Base-by-base conservation (phyloP, 441 rosid species). In the Gossypium schwendimanii region DNA sequence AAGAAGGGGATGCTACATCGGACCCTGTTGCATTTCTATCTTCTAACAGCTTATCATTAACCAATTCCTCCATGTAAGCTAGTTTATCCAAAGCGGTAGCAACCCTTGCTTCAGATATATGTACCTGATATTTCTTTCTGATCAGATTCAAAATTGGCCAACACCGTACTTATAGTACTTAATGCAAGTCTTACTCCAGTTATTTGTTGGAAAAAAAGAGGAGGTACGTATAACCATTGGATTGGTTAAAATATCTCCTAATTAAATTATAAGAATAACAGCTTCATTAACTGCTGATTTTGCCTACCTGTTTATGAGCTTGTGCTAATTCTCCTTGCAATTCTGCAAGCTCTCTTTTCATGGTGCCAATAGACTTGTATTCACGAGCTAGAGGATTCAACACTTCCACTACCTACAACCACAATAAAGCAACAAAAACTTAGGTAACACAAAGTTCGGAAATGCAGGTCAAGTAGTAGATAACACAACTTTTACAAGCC, bases 351-450 rank as follows among this genome's bases (percentile, higher is more conserved):
- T 94, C 97, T 86, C 87, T 90, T 86, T 88, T 92, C 82, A 94
- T 70, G 36, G 98, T 89, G 76, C 97, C 98, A 14, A 94, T 81
- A 2, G 98, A 92, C 79, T 94, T 94, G 84, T 82, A 94, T 41
- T 92, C 97, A 21, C 97, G 98, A 49, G 98, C 98, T 69, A 92
- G 78, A 61, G 98, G 98, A 86, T 94, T 92, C 63, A 94, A 80
- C 77, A 90, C 97, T 74, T 92, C 97, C 60, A 94, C 97, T 9
- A 94, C 97, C 98, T 94, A 71, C 79, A 47, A 17, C 53, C 70
- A 71, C 6, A 33, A 54, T 24, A 6, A 64, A 33, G 28, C 70
- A 66, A 50, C 21, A 64, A 44, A 53, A 66, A 59, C 24, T 33
- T 1, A 31, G 36, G 36, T 31, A 31, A 31, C 36, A 31, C 36